These are phyloP conservation scores for Rhizopus delemar DNA, from an alignment of 371 early-diverging fungal species.

Conservation along the genomic window DNA sequence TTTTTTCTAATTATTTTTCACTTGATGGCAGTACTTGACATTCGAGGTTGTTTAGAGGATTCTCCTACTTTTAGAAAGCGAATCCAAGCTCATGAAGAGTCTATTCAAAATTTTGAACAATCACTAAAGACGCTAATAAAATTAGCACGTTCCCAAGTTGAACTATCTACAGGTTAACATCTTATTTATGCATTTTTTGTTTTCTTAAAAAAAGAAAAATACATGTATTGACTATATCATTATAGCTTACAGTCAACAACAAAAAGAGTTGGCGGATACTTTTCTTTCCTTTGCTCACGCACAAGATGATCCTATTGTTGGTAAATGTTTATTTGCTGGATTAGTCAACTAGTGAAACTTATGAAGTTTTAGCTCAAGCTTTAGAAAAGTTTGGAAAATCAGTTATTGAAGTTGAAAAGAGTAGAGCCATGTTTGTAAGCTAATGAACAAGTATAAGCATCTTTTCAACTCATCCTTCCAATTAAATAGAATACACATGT, in stretches of 20 bases:
- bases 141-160: conserved; percentile 57
- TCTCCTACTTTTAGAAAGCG: conserved; percentile 61
- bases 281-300: conserved; percentile 54
- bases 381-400: conserved; percentile 40
- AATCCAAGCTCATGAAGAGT: conserved; percentile 58
- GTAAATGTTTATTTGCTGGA: conserved; percentile 31
- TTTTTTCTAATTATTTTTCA: not conserved
- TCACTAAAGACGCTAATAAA: conserved; percentile 56
- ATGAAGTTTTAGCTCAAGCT: conserved; percentile 38
- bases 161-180: conserved; percentile 42
- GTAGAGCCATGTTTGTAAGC: conserved; percentile 62
- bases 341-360: not conserved
- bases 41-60: conserved; percentile 62
- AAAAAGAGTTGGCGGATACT: conserved; percentile 56
- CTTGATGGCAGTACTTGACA: conserved; percentile 55
- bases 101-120: conserved; percentile 56
- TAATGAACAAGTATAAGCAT: not conserved
- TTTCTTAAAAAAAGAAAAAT: not conserved
- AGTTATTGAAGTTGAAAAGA: conserved; percentile 64
- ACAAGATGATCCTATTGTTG: conserved; percentile 64
- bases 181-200: not conserved
- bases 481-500: conserved; percentile 61
- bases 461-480: not conserved
- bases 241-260: conserved; percentile 55
- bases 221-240: not conserved